Conservation (phyloP, 768 basidiomycete genomes). For the Leucogyrophana mollusca region DNA sequence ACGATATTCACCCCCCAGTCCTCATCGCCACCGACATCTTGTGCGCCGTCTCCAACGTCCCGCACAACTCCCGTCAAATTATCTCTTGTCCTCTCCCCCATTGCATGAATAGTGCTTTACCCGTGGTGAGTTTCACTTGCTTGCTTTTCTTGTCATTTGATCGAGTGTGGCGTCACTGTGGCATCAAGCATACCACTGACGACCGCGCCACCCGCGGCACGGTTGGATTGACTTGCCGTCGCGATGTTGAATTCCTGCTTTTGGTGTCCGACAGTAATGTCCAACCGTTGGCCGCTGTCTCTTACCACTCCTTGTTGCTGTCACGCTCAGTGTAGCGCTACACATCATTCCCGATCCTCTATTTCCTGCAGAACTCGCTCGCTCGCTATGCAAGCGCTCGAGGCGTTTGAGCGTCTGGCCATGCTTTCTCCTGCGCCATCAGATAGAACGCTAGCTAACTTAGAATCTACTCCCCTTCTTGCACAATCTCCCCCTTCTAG, state of each 20-base stretch:
- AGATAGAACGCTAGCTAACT: constrained; percentile 7
- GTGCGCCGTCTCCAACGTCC: constrained; percentile 28
- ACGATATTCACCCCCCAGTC: constrained; percentile 33
- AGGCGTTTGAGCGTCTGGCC: constrained; percentile 4
- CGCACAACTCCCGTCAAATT: constrained; percentile 26
- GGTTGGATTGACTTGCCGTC: too few species aligned
- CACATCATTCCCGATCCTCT: neutral
- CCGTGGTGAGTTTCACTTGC: constrained; percentile 33
- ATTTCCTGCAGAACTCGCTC: neutral
- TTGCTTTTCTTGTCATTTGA: constrained; percentile 9
- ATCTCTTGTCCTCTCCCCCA: constrained; percentile 37
- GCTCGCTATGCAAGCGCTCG: constrained; percentile 1
- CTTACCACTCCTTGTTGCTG: neutral
- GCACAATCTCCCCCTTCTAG: constrained; percentile 30
- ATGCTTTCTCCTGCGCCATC: constrained; percentile 7
- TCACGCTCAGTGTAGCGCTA: constrained; percentile 1
- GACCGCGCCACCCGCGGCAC: too few species aligned
- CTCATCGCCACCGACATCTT: constrained; percentile 30
- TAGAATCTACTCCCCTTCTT: constrained; percentile 20
- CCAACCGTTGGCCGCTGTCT: constrained; percentile 1
- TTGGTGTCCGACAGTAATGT: constrained; percentile 9
- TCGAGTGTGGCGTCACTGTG: constrained; percentile 6
- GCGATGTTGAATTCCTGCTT: constrained; percentile 11
- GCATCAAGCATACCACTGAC: neutral
- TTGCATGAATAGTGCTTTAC: constrained; percentile 41